phyloP scores from a whole-genome alignment of 2,329 filamentous ascomycete genomes.

The Drechslerella coelobrocha region DNA sequence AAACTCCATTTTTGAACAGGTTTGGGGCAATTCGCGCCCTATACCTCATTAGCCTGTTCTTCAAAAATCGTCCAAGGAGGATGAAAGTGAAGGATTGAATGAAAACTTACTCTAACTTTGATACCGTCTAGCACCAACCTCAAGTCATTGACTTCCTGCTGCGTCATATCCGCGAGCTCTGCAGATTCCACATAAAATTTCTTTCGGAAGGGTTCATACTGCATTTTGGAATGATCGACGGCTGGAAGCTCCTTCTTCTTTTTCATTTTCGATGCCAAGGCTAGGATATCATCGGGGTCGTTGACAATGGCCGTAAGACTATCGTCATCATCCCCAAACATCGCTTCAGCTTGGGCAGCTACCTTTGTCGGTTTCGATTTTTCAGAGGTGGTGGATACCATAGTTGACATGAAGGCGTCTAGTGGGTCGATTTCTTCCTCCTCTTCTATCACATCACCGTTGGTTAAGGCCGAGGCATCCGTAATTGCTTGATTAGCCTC shows the following conservation, averaged over 20 bases:
- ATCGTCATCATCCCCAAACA: slow-evolving; percentile 85
- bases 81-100: neutral
- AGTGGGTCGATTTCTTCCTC: slow-evolving; percentile 85
- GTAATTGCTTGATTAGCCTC: slow-evolving; percentile 54
- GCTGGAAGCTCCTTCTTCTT: slow-evolving; percentile 96
- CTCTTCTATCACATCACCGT: slow-evolving; percentile 57
- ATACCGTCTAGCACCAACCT: slow-evolving; percentile 92
- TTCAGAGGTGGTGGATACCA: slow-evolving; percentile 49
- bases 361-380: slow-evolving; percentile 56
- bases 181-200: slow-evolving; percentile 92
- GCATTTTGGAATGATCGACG: slow-evolving; percentile 84
- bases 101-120: slow-evolving; percentile 70
- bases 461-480: slow-evolving; percentile 46
- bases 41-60: slow-evolving; percentile 20
- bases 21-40: slow-evolving; percentile 82
- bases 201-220: slow-evolving; percentile 86
- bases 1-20: slow-evolving; percentile 97
- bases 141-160: slow-evolving; percentile 81
- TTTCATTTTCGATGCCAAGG: slow-evolving; percentile 69
- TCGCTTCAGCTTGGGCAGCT: slow-evolving; percentile 65
- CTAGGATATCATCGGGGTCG: slow-evolving; percentile 69
- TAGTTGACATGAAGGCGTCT: slow-evolving; percentile 88
- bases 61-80: neutral
- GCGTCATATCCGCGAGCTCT: slow-evolving; percentile 81
- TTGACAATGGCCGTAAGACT: slow-evolving; percentile 69